A percentile compares a stretch with the other conserved stretches of the same genome.
These are phyloP conservation scores for Hibiscus trionum DNA, from an alignment of 345 rosid genomes.

Conservation along the genomic window DNA sequence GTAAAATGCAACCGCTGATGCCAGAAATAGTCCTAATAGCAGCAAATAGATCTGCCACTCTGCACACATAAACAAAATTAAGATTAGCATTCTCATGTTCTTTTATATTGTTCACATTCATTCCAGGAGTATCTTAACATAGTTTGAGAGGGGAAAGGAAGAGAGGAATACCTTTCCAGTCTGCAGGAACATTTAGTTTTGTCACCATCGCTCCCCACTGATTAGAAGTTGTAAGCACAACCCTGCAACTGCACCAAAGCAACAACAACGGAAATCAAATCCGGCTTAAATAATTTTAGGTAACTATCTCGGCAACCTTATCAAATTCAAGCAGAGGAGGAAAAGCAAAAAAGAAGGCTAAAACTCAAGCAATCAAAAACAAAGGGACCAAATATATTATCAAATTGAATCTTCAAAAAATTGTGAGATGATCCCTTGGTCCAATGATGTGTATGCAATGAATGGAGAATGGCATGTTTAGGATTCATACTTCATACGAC, in stretches of 20 bases:
- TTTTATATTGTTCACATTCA: background rate
- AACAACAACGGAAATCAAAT: background rate
- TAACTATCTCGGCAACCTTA: too few species aligned
- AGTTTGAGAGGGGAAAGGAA: background rate
- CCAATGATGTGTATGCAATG: too few species aligned
- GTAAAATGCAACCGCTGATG: constrained; percentile 68
- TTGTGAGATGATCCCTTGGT: too few species aligned
- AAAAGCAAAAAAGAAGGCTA: too few species aligned
- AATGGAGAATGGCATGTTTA: too few species aligned
- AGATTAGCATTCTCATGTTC: background rate
- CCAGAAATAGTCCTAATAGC: constrained; percentile 70
- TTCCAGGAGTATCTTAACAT: background rate
- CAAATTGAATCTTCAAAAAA: too few species aligned
- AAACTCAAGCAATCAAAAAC: too few species aligned
- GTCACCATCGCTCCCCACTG: constrained; percentile 87
- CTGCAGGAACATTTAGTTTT: constrained; percentile 77
- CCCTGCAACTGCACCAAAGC: constrained; percentile 35
- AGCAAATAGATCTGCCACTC: constrained; percentile 92
- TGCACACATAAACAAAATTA: constrained; percentile 22
- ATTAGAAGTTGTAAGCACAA: constrained; percentile 62
- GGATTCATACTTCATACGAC: too few species aligned
- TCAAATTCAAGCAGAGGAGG: too few species aligned
- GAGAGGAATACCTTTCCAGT: constrained; percentile 67
- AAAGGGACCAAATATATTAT: too few species aligned
- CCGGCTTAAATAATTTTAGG: too few species aligned